Evolutionary conservation across 2,329 filamentous ascomycete species (phyloP).

Genomic region (Didymella pomorum): DNA sequence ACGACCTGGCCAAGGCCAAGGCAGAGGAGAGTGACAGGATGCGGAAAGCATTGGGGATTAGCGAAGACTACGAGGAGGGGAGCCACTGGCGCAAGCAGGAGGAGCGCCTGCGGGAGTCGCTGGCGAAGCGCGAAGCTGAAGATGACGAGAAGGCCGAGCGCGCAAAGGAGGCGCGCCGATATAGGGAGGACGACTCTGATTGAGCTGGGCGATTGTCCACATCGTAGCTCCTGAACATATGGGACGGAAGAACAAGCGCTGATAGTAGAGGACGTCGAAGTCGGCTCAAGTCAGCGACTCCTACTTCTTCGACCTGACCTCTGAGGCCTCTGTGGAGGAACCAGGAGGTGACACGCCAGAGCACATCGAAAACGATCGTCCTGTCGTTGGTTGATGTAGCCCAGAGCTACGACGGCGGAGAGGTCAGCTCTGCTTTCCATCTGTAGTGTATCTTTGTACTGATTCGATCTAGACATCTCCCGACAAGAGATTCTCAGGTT

Average conservation of each 20-base stretch:
- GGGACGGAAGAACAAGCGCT: neutral
- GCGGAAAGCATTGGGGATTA: slow-evolving; percentile 85
- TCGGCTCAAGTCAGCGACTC: neutral
- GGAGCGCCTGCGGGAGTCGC: slow-evolving; percentile 64
- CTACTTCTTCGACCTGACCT: no score
- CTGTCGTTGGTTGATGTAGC: neutral
- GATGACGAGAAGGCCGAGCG: slow-evolving; percentile 40
- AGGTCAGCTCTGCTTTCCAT: slow-evolving; percentile 7
- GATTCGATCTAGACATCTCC: neutral
- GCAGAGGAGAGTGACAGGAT: slow-evolving; percentile 93
- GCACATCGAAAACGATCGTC: neutral
- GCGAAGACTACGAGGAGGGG: slow-evolving; percentile 84
- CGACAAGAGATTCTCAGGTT: neutral
- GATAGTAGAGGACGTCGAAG: neutral
- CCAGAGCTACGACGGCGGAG: neutral
- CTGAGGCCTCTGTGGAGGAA: no score
- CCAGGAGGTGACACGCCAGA: neutral
- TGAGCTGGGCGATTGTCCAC: slow-evolving; percentile 20
- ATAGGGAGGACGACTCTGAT: slow-evolving; percentile 41
- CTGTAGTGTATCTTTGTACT: neutral
- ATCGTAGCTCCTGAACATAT: neutral
- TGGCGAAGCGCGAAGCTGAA: slow-evolving; percentile 52
- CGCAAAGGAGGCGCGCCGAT: slow-evolving; percentile 36
- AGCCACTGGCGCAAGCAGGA: slow-evolving; percentile 86
- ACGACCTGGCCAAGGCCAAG: slow-evolving; percentile 95